These are phyloP conservation scores for Forsythia viridissima DNA, from an alignment of 257 asterid genomes.

Conservation along the genomic window DNA sequence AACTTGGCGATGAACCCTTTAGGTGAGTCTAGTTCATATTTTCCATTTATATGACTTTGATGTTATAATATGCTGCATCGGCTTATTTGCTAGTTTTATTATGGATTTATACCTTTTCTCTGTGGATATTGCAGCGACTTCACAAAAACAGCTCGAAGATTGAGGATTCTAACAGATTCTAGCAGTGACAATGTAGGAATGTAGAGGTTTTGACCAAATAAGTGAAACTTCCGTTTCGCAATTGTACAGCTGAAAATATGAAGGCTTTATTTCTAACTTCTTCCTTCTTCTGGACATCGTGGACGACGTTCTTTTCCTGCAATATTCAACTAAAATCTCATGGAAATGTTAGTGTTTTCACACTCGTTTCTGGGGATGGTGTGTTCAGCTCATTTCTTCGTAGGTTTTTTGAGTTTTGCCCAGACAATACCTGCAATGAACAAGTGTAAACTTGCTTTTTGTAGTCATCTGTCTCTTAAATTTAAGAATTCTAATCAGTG, in stretches of 20 bases:
- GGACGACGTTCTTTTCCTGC: background rate
- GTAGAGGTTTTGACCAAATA: slow-evolving; percentile 29
- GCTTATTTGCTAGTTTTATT: background rate
- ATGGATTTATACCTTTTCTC: background rate
- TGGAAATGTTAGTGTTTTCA: background rate
- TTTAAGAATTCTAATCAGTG: slow-evolving; percentile 10
- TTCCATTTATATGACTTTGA: background rate
- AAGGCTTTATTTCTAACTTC: slow-evolving; percentile 26
- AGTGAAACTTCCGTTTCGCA: slow-evolving; percentile 22
- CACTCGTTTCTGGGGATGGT: background rate
- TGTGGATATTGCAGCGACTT: slow-evolving; percentile 53
- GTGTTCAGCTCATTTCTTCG: background rate
- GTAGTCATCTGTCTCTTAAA: slow-evolving; percentile 15
- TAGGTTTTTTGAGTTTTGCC: slow-evolving; percentile 2
- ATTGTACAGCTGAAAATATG: slow-evolving; percentile 31
- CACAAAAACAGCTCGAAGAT: slow-evolving; percentile 52
- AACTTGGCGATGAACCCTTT: slow-evolving; percentile 67
- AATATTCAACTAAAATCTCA: background rate
- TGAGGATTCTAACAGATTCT: slow-evolving; percentile 59
- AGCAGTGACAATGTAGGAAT: slow-evolving; percentile 56
- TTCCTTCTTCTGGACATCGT: background rate
- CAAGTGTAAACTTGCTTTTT: slow-evolving; percentile 12
- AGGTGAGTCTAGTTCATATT: slow-evolving; percentile 40
- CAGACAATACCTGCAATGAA: slow-evolving; percentile 22
- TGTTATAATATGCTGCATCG: background rate